phyloP scores from a whole-genome alignment of 2,329 filamentous ascomycete genomes.

The Elsinoe australis region DNA sequence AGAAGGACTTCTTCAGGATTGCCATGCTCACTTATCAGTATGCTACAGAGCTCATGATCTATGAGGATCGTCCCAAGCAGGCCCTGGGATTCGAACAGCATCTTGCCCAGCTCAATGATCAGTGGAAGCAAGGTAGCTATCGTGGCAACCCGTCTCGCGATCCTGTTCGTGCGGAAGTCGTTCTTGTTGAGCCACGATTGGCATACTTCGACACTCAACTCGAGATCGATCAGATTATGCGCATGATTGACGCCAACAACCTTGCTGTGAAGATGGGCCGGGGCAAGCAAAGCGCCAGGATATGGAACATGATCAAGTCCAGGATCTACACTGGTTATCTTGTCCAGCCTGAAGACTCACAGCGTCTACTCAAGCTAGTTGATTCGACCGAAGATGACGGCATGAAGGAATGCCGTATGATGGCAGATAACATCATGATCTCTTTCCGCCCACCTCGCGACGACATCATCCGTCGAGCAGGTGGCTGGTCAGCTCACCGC shows the following conservation, averaged over 20 bases:
- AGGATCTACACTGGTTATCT: slow-evolving; percentile 74
- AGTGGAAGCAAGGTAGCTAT: slow-evolving; percentile 35
- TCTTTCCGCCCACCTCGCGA: slow-evolving; percentile 66
- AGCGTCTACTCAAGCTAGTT: slow-evolving; percentile 63
- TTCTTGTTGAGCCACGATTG: slow-evolving; percentile 73
- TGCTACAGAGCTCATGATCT: slow-evolving; percentile 70
- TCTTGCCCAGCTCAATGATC: slow-evolving; percentile 65
- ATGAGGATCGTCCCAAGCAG: slow-evolving; percentile 56
- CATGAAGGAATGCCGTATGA: slow-evolving; percentile 52
- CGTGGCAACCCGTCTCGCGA: slow-evolving; percentile 40
- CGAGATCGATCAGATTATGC: slow-evolving; percentile 78
- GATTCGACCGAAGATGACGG: slow-evolving; percentile 41
- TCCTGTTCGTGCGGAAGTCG: slow-evolving; percentile 67
- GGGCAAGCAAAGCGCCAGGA: slow-evolving; percentile 61
- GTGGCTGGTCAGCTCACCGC: slow-evolving; percentile 76
- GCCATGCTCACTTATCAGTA: slow-evolving; percentile 78
- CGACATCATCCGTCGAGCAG: slow-evolving; percentile 70
- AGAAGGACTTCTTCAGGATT: slow-evolving; percentile 72
- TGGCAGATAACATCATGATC: slow-evolving; percentile 89
- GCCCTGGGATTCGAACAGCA: slow-evolving; percentile 80
- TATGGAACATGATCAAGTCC: slow-evolving; percentile 38
- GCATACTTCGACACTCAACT: slow-evolving; percentile 67
- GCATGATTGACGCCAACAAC: slow-evolving; percentile 75
- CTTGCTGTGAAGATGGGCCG: slow-evolving; percentile 28
- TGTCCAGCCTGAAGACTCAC: slow-evolving; percentile 62